phyloP scores from a whole-genome alignment of 1,139 yeast species.

The Magnusiomyces tetraspermus region DNA sequence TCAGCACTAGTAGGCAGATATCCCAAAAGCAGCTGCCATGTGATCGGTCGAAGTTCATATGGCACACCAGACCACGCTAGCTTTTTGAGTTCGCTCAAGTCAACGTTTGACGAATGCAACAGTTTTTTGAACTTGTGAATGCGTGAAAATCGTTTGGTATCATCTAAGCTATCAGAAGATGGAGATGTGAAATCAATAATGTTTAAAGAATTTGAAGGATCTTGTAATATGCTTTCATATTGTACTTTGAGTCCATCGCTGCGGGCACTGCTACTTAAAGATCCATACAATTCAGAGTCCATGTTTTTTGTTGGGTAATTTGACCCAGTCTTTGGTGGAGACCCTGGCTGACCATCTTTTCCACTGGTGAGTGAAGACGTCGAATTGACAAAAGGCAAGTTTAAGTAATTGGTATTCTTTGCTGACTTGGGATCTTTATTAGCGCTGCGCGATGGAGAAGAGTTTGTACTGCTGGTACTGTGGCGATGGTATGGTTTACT shows the following conservation, averaged over 20 bases:
- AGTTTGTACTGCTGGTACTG: constrained; percentile 7
- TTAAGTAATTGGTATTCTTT: too few species aligned
- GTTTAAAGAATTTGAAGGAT: constrained; percentile 17
- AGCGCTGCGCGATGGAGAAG: constrained; percentile 6
- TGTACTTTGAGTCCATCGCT: constrained; percentile 28
- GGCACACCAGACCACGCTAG: constrained; percentile 96
- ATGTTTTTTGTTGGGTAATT: too few species aligned
- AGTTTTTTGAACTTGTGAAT: constrained; percentile 59
- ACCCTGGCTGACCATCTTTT: too few species aligned
- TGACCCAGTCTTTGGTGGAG: too few species aligned
- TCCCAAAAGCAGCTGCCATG: constrained; percentile 87
- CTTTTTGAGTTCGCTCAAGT: constrained; percentile 57
- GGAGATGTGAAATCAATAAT: constrained; percentile 7
- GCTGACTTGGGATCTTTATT: too few species aligned
- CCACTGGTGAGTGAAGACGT: too few species aligned
- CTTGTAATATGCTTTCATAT: constrained; percentile 33
- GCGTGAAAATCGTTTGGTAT: constrained; percentile 51
- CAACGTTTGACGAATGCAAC: constrained; percentile 52
- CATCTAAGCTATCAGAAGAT: constrained; percentile 27
- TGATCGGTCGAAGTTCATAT: constrained; percentile 61
- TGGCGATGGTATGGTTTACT: constrained; percentile 6
- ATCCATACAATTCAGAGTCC: too few species aligned
- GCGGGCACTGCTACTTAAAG: background rate
- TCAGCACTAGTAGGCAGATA: constrained; percentile 79
- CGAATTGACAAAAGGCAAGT: too few species aligned